These are phyloP conservation scores for Hygrocybe coccinea DNA, from an alignment of 768 basidiomycete genomes.

Conservation along the genomic window DNA sequence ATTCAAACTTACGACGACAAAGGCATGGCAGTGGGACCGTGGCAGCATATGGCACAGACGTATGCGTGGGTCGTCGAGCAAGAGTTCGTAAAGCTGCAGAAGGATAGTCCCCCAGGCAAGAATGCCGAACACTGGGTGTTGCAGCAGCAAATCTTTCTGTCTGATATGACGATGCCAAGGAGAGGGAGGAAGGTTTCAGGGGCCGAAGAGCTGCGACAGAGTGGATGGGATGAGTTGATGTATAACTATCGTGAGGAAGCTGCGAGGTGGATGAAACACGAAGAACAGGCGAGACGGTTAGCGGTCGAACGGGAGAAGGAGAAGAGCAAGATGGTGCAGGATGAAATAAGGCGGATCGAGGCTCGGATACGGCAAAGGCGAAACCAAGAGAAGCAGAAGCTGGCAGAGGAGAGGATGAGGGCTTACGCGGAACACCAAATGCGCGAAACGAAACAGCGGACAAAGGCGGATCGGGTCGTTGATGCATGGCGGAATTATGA, in stretches of 20 bases:
- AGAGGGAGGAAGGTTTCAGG: conserved; percentile 14
- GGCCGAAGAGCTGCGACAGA: conserved; percentile 30
- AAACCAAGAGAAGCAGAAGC: conserved; percentile 44
- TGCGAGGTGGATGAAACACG: conserved; percentile 49
- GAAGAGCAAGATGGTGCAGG: conserved; percentile 44
- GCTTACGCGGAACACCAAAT: conserved; percentile 19
- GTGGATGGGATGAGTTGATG: conserved; percentile 49
- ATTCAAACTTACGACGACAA: conserved; percentile 10
- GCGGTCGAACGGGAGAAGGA: conserved; percentile 45
- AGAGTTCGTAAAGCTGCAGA: conserved; percentile 40
- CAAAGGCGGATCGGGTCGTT: conserved; percentile 26
- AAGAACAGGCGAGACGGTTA: conserved; percentile 41
- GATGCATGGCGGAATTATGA: conserved; percentile 66
- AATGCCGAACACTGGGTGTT: conserved; percentile 64
- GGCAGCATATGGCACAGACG: conserved; percentile 42
- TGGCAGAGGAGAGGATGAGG: conserved; percentile 41
- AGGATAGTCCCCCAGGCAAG: conserved; percentile 41
- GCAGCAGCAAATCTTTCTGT: conserved; percentile 48
- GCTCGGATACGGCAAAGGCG: conserved; percentile 45
- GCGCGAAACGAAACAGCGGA: conserved; percentile 33
- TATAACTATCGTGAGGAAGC: conserved; percentile 49
- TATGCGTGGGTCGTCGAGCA: conserved; percentile 53
- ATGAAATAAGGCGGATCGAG: conserved; percentile 54
- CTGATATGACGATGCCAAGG: conserved; percentile 16
- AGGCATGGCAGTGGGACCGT: conserved; percentile 24